Conservation (phyloP, 2,329 filamentous ascomycete species). For the Diaporthe ilicicola region DNA sequence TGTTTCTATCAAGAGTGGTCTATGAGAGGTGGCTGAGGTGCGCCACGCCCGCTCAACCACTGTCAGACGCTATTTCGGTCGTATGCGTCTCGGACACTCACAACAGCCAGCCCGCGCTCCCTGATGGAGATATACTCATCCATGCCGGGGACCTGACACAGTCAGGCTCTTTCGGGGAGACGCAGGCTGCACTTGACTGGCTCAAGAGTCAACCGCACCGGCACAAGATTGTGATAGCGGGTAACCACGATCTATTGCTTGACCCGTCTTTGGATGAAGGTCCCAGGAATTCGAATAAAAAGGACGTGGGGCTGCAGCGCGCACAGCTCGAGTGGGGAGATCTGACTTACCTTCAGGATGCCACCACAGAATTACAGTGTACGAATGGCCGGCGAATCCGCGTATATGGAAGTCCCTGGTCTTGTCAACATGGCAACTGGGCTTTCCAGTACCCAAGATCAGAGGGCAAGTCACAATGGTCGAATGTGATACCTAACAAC, state of each 20-base stretch:
- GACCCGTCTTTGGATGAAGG: too few relatives aligned
- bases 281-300: too few relatives aligned
- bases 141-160: slow-evolving; percentile 59
- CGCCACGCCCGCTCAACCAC: not conserved
- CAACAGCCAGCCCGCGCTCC: not conserved
- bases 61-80: slow-evolving; percentile 1
- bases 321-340: slow-evolving; percentile 42
- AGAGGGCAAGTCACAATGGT: slow-evolving; percentile 32
- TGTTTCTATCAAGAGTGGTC: not conserved
- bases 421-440: slow-evolving; percentile 40
- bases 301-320: not conserved
- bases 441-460: slow-evolving; percentile 42
- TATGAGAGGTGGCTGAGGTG: not conserved
- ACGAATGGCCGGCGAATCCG: slow-evolving; percentile 42
- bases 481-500: slow-evolving; percentile 18
- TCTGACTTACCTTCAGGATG: slow-evolving; percentile 45
- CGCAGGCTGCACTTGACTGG: slow-evolving; percentile 52
- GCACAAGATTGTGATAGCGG: slow-evolving; percentile 55
- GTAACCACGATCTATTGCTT: slow-evolving; percentile 58
- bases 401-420: slow-evolving; percentile 47
- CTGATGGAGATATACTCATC: slow-evolving; percentile 42
- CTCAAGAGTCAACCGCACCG: slow-evolving; percentile 48
- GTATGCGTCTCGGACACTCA: slow-evolving; percentile 15
- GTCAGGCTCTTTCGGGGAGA: slow-evolving; percentile 51
- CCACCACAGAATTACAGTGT: slow-evolving; percentile 37